A percentile compares a stretch with the other conserved stretches of the same genome.
Evolutionary conservation across 305 asterid genomes (phyloP).

Genomic region (Rubia balearica): DNA sequence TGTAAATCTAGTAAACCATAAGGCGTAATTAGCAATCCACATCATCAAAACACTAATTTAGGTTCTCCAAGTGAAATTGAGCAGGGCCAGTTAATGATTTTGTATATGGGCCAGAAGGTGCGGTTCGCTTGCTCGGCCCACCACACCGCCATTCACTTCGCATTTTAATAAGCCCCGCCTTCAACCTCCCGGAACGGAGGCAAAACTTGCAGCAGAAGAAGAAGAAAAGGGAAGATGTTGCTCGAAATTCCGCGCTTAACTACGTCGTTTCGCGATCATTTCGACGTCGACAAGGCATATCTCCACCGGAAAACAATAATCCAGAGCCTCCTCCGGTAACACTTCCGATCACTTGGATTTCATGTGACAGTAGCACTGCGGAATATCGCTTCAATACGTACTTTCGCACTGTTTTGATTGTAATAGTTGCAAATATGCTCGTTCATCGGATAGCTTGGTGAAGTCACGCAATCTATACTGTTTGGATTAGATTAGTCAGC

Average conservation of each 20-base stretch:
- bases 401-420: too few relatives aligned
- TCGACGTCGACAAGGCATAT: conserved; percentile 91
- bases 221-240: conserved; percentile 37
- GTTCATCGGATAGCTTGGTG: too few relatives aligned
- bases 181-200: not conserved
- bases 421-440: too few relatives aligned
- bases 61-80: too few relatives aligned
- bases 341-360: not conserved
- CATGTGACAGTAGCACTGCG: not conserved
- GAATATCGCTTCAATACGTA: conserved; percentile 1
- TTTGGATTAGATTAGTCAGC: too few relatives aligned
- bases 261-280: conserved; percentile 70
- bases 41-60: too few relatives aligned
- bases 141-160: not conserved
- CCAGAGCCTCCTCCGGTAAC: conserved; percentile 47
- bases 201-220: not conserved
- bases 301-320: conserved; percentile 65
- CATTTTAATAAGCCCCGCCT: not conserved
- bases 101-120: not conserved
- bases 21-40: too few relatives aligned
- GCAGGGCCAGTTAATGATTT: not conserved
- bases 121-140: not conserved
- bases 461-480: too few relatives aligned
- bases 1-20: too few relatives aligned
- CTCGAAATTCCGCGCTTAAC: conserved; percentile 76